phyloP scores from a whole-genome alignment of 129 eudicot species.

The Tagetes erecta region DNA sequence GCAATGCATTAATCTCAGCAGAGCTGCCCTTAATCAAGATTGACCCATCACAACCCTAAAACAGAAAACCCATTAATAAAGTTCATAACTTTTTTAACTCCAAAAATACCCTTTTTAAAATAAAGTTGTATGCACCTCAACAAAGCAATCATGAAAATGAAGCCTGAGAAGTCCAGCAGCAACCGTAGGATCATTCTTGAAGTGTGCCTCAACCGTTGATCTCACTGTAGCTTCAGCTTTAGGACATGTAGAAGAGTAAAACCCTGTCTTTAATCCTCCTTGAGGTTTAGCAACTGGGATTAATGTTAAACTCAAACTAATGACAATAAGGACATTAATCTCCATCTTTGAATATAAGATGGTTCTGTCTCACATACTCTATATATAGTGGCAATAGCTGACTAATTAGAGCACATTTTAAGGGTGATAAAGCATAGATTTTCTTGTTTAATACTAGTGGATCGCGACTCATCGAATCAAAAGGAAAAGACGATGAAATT shows the following conservation, averaged over 20 bases:
- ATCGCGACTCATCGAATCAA: conserved; percentile 42
- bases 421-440: conserved; percentile 8
- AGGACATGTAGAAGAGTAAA: conserved; percentile 70
- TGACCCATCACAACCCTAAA: conserved; percentile 89
- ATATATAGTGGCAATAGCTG: conserved; percentile 3
- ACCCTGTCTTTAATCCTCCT: conserved; percentile 51
- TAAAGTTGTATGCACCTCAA: conserved; percentile 52
- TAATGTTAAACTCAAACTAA: conserved; percentile 22
- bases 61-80: conserved; percentile 18
- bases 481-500: conserved; percentile 24
- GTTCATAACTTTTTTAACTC: conserved; percentile 12
- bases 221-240: conserved; percentile 68
- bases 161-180: conserved; percentile 83
- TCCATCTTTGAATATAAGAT: conserved; percentile 36
- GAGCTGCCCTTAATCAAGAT: conserved; percentile 57
- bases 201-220: conserved; percentile 62
- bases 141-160: conserved; percentile 88
- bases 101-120: conserved; percentile 16
- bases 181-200: conserved; percentile 54
- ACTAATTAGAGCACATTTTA: background rate
- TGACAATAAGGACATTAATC: conserved; percentile 18
- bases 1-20: conserved; percentile 59
- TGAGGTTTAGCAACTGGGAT: conserved; percentile 35
- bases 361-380: conserved; percentile 3
- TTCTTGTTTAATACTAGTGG: conserved; percentile 38